Percentiles rank a stretch among this genome's conserved stretches.
Evolutionary conservation across 768 basidiomycete species (phyloP).

Genomic region (Dentipellis sp.): DNA sequence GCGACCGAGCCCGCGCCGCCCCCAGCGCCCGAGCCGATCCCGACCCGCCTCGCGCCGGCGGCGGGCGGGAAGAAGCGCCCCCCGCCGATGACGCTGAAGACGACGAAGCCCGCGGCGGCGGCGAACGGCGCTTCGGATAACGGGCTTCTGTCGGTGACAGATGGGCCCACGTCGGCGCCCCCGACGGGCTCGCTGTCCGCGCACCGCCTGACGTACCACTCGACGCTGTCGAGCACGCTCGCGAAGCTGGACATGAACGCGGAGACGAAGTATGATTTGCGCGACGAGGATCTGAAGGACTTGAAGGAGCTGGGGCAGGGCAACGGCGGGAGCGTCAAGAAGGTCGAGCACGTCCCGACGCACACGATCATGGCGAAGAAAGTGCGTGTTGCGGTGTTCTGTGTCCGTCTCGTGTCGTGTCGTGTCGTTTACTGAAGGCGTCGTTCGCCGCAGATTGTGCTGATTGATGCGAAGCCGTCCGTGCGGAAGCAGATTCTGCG

Average conservation of each 20-base stretch:
- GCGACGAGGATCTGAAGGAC: slow-evolving; percentile 86
- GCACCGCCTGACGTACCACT: slow-evolving; percentile 67
- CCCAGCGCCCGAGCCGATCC: slow-evolving; percentile 28
- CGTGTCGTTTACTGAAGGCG: slow-evolving; percentile 1
- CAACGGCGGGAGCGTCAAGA: slow-evolving; percentile 96
- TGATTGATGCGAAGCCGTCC: slow-evolving; percentile 93
- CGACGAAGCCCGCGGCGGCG: slow-evolving; percentile 45
- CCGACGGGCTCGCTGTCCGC: slow-evolving; percentile 42
- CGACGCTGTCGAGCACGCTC: slow-evolving; percentile 71
- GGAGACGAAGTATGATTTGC: slow-evolving; percentile 76
- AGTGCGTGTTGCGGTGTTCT: slow-evolving; percentile 35
- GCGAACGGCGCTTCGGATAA: slow-evolving; percentile 23
- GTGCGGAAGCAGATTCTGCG: slow-evolving; percentile 96
- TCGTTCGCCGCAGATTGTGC: slow-evolving; percentile 58
- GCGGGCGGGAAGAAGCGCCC: slow-evolving; percentile 57
- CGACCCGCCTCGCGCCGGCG: slow-evolving; percentile 23
- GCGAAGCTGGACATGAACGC: slow-evolving; percentile 81
- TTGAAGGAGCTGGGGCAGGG: slow-evolving; percentile 89
- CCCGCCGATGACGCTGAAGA: slow-evolving; percentile 75
- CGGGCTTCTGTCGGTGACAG: slow-evolving; percentile 38
- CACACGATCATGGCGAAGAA: slow-evolving; percentile 97
- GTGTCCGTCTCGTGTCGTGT: background rate
- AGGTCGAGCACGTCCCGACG: slow-evolving; percentile 87
- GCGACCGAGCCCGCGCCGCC: slow-evolving; percentile 22
- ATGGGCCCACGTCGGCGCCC: slow-evolving; percentile 40